Evolutionary conservation across 768 basidiomycete genomes (phyloP).

Genomic region (Termitomyces heimii): DNA sequence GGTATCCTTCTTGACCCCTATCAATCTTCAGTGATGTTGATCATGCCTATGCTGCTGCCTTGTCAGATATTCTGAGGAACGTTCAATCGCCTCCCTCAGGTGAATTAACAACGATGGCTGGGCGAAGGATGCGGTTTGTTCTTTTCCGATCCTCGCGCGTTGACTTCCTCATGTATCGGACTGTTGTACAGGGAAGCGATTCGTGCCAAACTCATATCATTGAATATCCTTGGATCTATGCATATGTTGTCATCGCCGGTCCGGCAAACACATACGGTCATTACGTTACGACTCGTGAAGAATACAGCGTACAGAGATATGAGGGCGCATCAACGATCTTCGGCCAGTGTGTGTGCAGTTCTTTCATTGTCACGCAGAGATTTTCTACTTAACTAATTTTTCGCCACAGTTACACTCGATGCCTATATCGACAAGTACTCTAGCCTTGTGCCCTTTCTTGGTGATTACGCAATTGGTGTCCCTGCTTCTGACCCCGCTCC

Average conservation of each 20-base stretch:
- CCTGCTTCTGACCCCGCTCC: conserved; percentile 61
- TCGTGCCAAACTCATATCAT: conserved; percentile 56
- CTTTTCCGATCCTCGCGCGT: neutral
- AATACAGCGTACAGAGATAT: conserved; percentile 70
- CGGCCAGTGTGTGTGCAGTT: conserved; percentile 57
- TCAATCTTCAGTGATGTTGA: conserved; percentile 47
- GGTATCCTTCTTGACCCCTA: conserved; percentile 3
- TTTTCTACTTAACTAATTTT: neutral
- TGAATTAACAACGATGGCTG: conserved; percentile 81
- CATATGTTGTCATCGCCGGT: conserved; percentile 72
- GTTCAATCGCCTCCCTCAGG: conserved; percentile 23
- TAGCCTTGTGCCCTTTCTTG: conserved; percentile 58
- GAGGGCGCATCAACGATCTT: conserved; percentile 80
- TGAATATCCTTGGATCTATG: conserved; percentile 59
- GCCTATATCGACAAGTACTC: conserved; percentile 76
- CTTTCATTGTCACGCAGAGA: neutral
- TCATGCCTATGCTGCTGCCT: conserved; percentile 60
- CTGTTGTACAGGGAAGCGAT: conserved; percentile 49
- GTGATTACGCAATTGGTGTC: conserved; percentile 36
- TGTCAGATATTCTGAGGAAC: neutral
- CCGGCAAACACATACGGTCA: conserved; percentile 81
- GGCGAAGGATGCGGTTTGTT: conserved; percentile 60
- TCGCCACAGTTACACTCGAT: conserved; percentile 57
- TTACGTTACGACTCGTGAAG: conserved; percentile 68
- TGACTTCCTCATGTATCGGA: neutral